Percentiles rank a stretch among this genome's conserved stretches.
These are phyloP conservation scores for Mortierella sp. DNA, from an alignment of 371 early-diverging fungal species.

Conservation along the genomic window DNA sequence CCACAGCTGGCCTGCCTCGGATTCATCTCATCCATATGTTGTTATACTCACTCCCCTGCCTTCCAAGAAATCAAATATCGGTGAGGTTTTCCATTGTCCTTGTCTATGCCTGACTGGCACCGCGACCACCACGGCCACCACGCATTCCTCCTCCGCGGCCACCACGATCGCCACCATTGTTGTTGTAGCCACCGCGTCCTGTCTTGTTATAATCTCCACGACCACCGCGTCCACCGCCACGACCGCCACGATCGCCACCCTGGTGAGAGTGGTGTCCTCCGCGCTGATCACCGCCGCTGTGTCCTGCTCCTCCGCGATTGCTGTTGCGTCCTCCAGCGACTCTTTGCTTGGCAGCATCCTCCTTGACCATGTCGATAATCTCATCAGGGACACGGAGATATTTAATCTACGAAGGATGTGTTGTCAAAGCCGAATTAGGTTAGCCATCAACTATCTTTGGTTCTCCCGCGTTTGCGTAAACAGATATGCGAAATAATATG, in stretches of 20 bases:
- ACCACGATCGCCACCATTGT: constrained; percentile 62
- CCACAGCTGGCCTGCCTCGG: background rate
- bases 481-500: background rate
- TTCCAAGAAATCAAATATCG: constrained; percentile 1
- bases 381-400: constrained; percentile 95
- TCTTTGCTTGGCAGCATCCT: constrained; percentile 66
- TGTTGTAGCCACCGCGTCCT: constrained; percentile 59
- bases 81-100: background rate
- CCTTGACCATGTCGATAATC: constrained; percentile 93
- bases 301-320: constrained; percentile 60
- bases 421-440: background rate
- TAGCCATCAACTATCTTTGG: background rate
- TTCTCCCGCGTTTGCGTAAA: background rate
- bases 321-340: constrained; percentile 58
- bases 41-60: background rate
- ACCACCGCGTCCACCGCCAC: constrained; percentile 72
- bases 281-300: constrained; percentile 51
- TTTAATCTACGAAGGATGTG: constrained; percentile 73
- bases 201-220: constrained; percentile 63
- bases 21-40: background rate
- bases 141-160: constrained; percentile 59
- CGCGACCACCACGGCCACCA: constrained; percentile 62
- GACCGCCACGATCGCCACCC: constrained; percentile 60
- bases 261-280: constrained; percentile 55
- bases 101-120: constrained; percentile 40